Evolutionary conservation across 345 rosid genomes (phyloP), one percentile per base, ranked within the genome.

Genomic region (Eucalyptus grandis): DNA sequence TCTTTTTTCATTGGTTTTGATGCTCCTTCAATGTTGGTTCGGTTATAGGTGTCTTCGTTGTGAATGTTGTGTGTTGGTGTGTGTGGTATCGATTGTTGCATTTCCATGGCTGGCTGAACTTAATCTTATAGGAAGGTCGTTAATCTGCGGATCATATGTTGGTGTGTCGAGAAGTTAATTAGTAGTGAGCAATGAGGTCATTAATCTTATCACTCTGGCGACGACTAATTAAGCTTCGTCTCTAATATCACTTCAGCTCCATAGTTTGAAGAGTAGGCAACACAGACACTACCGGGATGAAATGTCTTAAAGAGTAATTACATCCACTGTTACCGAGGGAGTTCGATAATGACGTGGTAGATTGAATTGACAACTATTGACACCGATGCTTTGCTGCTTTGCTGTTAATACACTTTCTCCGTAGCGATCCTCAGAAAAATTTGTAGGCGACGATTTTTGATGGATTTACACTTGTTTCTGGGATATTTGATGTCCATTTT

Each of bases 391-490:
- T 77, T 21, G 2, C 85, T 40, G 85, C 30, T 21, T 37, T 6
- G 15, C 30, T 22, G 85, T 77, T 9, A 3, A 77, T 40, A 77
- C 30, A 40, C 85, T 77, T 2, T 1, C 85, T 77, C 85, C 2
- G 47, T 40, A 11, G 85, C 30, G 1, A 11, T 40, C 85, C 22
- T 7, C 0, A 11, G 85, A 77, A 40, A 77, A 40, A 11, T 77
- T 40, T 1, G 9, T 1, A 77, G 85, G 11, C 2, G 0, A 77
- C 11, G 85, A 21, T 40, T 1, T 2, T 2, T 1, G 47, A 77
- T 77, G 85, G 47, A 22, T 40, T 77, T 77, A 77, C 2, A 0
- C 30, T 37, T 77, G 44, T 72, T 72, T 34, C 44, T 34, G 26
- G 44, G 82, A 72, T 72, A 2, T 17, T 72, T 69, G 3, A 34